Base-by-base conservation (phyloP, 108 stramenopile species). In the Fragilaria crotonensis region DNA sequence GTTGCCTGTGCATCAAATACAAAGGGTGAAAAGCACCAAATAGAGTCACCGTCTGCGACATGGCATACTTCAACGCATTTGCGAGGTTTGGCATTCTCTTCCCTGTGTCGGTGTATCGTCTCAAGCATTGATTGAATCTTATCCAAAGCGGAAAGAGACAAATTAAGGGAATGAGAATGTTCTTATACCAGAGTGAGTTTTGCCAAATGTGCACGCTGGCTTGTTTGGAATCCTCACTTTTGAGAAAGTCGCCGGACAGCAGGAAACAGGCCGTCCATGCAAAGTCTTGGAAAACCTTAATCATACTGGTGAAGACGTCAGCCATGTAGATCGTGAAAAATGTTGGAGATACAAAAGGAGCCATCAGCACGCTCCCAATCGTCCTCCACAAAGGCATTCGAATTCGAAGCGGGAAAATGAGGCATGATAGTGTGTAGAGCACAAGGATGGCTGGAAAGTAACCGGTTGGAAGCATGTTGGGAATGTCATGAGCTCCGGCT, bases 41-140 rank as follows among this genome's bases (percentile, higher is more conserved):
- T 14, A 95, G 67, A 5, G 91, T 89, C n/a, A 95, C 91, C 5
- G 87, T 76, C 70, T 89, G 87, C n/a, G 80, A 80, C 70, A 96
- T 58, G 21, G 89, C 88, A 59, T 96, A 96, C 70, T 96, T 96
- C 64, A 66, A 62, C 22, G 93, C 93, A 75, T 96, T 96, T 25
- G 83, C 77, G 45, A 92, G 66, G 54, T 94, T 90, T 5, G 93
- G 93, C 41, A 83, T 77, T 41, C 91, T 80, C 46, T 80, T 78
- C 23, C 85, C 59, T 3, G 89, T 89, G 63, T 94, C 95, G 25
- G 73, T 29, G 58, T 84, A 92, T 31, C 86, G 70, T 48, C 95
- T 77, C 19, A 94, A 68, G 59, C 95, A 96, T 72, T 96, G 95
- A 57, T 85, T 88, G 85, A 94, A 92, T 23, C 95, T 85, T 57